Conservation (phyloP, 805 yeast species). For the Zygosaccharomyces rouxii region DNA sequence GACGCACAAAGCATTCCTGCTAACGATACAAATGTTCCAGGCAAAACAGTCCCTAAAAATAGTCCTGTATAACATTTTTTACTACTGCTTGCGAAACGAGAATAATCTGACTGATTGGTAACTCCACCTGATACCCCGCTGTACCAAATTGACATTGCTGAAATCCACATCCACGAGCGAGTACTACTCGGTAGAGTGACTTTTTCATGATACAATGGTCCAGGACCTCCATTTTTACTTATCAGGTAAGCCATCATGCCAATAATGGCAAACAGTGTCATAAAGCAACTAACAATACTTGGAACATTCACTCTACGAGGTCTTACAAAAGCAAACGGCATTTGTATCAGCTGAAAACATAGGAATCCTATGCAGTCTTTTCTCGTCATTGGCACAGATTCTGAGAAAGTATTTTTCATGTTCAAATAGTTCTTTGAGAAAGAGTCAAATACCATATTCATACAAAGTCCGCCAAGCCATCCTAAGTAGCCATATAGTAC, state of each 20-base stretch:
- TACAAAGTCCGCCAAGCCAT: constrained; percentile 36
- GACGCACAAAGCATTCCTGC: constrained; percentile 40
- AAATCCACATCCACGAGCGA: constrained; percentile 41
- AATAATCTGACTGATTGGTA: constrained; percentile 40
- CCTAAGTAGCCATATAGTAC: constrained; percentile 41
- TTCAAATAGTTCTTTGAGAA: constrained; percentile 25
- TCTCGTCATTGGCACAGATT: constrained; percentile 35
- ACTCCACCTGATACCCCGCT: constrained; percentile 39
- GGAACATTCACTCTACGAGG: constrained; percentile 34
- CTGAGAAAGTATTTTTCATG: constrained; percentile 31
- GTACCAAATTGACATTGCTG: constrained; percentile 40
- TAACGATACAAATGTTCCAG: constrained; percentile 39
- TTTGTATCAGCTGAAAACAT: constrained; percentile 36
- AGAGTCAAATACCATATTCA: constrained; percentile 31
- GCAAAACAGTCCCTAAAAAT: constrained; percentile 33
- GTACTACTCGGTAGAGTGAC: constrained; percentile 26
- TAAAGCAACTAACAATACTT: constrained; percentile 26
- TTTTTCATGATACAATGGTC: constrained; percentile 29
- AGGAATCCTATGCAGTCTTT: constrained; percentile 40
- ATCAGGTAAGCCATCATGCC: constrained; percentile 34
- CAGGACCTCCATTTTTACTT: constrained; percentile 34
- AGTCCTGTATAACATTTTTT: constrained; percentile 33
- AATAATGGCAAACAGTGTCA: constrained; percentile 31
- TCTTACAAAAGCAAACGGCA: constrained; percentile 29
- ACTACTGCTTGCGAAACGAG: constrained; percentile 36